Evolutionary conservation across 1,284 basidiomycete species (phyloP).

Genomic region (Pterula multifida): DNA sequence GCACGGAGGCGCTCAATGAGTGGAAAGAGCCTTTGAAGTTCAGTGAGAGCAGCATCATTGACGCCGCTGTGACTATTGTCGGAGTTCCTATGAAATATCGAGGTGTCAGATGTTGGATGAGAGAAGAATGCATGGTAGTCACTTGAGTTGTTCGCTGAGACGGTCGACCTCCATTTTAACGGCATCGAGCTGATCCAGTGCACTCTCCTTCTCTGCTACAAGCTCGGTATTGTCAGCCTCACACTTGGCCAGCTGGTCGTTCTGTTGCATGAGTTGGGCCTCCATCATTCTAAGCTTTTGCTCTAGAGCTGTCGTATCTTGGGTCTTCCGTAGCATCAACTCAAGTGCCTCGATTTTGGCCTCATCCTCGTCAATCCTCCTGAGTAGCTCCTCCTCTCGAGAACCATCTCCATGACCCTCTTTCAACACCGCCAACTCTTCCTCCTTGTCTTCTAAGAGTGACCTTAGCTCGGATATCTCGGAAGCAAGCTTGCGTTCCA

Average conservation of each 20-base stretch:
- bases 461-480: slow-evolving; percentile 31
- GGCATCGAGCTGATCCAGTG: slow-evolving; percentile 29
- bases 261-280: slow-evolving; percentile 28
- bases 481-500: slow-evolving; percentile 31
- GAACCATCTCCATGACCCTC: slow-evolving; percentile 21
- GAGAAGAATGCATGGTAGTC: slow-evolving; percentile 14
- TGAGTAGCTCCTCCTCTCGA: slow-evolving; percentile 42
- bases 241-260: slow-evolving; percentile 26
- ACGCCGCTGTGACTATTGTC: not conserved
- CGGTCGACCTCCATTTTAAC: slow-evolving; percentile 18
- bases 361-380: slow-evolving; percentile 55
- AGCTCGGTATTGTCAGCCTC: slow-evolving; percentile 24
- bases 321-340: slow-evolving; percentile 24
- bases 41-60: not conserved
- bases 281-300: slow-evolving; percentile 20
- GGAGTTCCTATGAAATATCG: not conserved
- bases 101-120: not conserved
- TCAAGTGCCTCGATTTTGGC: slow-evolving; percentile 45
- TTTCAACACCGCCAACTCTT: slow-evolving; percentile 37
- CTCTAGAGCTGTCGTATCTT: slow-evolving; percentile 24
- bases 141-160: slow-evolving; percentile 17
- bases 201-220: slow-evolving; percentile 33
- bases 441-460: slow-evolving; percentile 39
- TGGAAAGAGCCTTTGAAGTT: slow-evolving; percentile 27
- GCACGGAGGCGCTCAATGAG: slow-evolving; percentile 55